Evolutionary conservation across 208 protist genomes (phyloP).

Genomic region (Acanthamoeba comandoni): DNA sequence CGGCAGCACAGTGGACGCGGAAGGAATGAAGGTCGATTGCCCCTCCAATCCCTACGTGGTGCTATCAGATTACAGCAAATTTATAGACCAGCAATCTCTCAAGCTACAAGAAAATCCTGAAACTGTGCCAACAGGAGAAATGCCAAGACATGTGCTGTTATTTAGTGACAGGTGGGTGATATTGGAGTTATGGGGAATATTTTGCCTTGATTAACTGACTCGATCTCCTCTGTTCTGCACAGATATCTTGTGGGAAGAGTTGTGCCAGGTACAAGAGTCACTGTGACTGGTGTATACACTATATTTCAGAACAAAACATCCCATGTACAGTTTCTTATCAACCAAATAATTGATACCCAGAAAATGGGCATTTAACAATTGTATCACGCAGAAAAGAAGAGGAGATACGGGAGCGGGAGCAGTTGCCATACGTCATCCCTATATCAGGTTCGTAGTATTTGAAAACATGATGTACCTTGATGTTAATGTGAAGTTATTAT

Average conservation of each 20-base stretch:
- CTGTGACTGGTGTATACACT: conserved; percentile 86
- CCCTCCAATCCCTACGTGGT: conserved; percentile 86
- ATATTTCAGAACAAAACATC: conserved; percentile 78
- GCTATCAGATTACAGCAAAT: conserved; percentile 81
- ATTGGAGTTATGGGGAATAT: background rate
- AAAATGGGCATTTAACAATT: too few species aligned
- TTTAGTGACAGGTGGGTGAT: conserved; percentile 82
- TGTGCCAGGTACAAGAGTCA: conserved; percentile 87
- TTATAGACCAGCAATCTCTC: conserved; percentile 87
- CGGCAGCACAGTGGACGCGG: background rate
- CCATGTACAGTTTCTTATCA: background rate
- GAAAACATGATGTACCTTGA: too few species aligned
- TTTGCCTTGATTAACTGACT: background rate
- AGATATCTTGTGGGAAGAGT: conserved; percentile 79
- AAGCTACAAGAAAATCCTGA: conserved; percentile 91
- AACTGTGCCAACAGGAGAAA: conserved; percentile 89
- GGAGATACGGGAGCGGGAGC: conserved; percentile 47
- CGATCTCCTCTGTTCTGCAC: background rate
- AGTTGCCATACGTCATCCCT: conserved; percentile 75
- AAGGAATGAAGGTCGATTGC: conserved; percentile 74
- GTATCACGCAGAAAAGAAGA: conserved; percentile 57
- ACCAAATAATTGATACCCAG: too few species aligned
- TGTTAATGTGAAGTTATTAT: too few species aligned
- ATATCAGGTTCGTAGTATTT: conserved; percentile 63
- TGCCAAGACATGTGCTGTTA: conserved; percentile 87